These are phyloP conservation scores for Auricularia auricula-judae DNA, from an alignment of 768 basidiomycete species.

Conservation along the genomic window DNA sequence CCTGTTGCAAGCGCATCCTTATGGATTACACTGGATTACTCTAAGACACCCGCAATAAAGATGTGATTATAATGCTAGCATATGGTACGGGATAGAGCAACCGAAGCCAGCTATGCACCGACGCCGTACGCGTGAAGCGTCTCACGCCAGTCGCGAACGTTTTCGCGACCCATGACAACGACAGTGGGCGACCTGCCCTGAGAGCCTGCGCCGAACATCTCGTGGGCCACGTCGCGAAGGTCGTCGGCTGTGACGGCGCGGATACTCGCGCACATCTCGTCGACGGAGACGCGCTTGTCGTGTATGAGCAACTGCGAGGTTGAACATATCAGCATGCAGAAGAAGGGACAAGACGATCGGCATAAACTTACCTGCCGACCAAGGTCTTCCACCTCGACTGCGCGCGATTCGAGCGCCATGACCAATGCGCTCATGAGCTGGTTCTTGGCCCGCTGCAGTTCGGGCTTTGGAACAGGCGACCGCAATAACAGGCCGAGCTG, in stretches of 20 bases:
- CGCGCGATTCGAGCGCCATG: conserved; percentile 87
- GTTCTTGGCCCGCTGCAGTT: conserved; percentile 84
- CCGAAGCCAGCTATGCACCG: conserved; percentile 11
- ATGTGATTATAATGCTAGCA: too few relatives aligned
- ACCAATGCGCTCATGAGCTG: conserved; percentile 86
- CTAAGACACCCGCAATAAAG: too few relatives aligned
- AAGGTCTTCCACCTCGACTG: conserved; percentile 79
- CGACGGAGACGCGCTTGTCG: conserved; percentile 71
- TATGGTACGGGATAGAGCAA: too few relatives aligned
- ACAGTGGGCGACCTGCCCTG: conserved; percentile 57
- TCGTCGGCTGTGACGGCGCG: conserved; percentile 62
- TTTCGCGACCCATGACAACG: conserved; percentile 74
- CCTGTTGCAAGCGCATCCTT: too few relatives aligned
- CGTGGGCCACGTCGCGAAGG: conserved; percentile 63
- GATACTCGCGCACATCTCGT: conserved; percentile 84
- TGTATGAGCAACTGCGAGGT: conserved; percentile 64
- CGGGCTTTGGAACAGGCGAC: conserved; percentile 48
- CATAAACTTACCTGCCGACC: conserved; percentile 62
- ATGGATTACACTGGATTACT: too few relatives aligned
- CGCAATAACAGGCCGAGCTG: conserved; percentile 79
- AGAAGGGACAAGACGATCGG: background rate
- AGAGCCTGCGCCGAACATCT: conserved; percentile 49
- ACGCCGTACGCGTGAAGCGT: conserved; percentile 64
- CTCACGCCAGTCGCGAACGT: conserved; percentile 54
- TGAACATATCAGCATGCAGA: background rate